Percentiles rank a stretch among this genome's conserved stretches.
Evolutionary conservation across 306 rosid species (phyloP).

Genomic region (Canavalia ensiformis): DNA sequence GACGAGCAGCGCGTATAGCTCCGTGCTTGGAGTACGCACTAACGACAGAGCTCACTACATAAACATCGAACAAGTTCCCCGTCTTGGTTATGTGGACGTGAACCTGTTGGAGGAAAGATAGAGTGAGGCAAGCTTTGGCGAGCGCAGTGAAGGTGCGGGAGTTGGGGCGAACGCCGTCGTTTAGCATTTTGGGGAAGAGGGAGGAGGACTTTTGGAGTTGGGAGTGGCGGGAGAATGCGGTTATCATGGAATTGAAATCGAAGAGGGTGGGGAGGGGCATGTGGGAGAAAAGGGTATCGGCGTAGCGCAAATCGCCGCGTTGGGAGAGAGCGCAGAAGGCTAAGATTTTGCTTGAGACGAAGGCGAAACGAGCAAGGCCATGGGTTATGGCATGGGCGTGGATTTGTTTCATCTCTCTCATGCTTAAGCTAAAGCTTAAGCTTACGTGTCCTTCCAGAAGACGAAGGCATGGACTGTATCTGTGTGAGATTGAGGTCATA

Average conservation of each 20-base stretch:
- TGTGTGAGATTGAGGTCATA: not conserved
- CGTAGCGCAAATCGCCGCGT: constrained; percentile 28
- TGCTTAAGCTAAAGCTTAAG: constrained; percentile 3
- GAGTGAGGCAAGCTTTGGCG: constrained; percentile 1
- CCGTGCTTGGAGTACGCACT: constrained; percentile 38
- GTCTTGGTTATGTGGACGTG: constrained; percentile 16
- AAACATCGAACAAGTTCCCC: constrained; percentile 43
- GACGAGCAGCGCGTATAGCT: constrained; percentile 25
- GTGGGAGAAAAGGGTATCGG: constrained; percentile 48
- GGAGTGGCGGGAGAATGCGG: constrained; percentile 23
- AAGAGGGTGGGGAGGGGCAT: constrained; percentile 48
- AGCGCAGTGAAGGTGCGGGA: constrained; percentile 41
- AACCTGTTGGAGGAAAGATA: constrained; percentile 42
- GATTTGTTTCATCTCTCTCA: constrained; percentile 49
- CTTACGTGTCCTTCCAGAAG: constrained; percentile 43
- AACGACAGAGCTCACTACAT: constrained; percentile 46
- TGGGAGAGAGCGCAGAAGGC: constrained; percentile 42
- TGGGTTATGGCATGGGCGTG: constrained; percentile 54
- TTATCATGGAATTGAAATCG: constrained; percentile 53
- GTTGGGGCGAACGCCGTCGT: constrained; percentile 42
- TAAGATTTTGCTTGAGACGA: constrained; percentile 52
- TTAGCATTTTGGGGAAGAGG: constrained; percentile 45
- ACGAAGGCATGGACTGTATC: constrained; percentile 30
- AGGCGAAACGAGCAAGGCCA: constrained; percentile 50
- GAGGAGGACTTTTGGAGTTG: constrained; percentile 32